These are phyloP conservation scores for Themeda triandra DNA, from an alignment of 176 grass and related monocot genomes.

Conservation along the genomic window DNA sequence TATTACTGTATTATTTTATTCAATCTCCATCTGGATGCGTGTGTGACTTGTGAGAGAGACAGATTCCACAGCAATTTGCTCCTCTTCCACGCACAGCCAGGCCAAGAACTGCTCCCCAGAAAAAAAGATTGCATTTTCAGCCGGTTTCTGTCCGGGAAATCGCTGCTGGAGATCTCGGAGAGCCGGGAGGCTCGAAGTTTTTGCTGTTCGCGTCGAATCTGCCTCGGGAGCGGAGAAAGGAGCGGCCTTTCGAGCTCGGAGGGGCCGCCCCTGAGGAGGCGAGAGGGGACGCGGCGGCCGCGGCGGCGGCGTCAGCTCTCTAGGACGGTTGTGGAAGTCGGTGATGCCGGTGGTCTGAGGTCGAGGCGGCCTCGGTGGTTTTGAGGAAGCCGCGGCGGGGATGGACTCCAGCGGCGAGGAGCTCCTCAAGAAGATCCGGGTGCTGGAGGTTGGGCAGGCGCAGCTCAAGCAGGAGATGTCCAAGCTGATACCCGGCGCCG, in stretches of 20 bases:
- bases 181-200: not conserved
- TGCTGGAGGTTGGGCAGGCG: constrained; percentile 71
- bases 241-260: constrained; percentile 33
- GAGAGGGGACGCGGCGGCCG: constrained; percentile 2
- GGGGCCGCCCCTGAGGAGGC: constrained; percentile 8
- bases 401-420: constrained; percentile 66
- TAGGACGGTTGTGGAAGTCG: constrained; percentile 5
- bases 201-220: constrained; percentile 38
- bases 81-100: not conserved
- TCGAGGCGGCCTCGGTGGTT: not conserved
- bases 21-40: constrained; percentile 27
- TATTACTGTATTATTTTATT: constrained; percentile 28
- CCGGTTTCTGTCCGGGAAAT: not conserved
- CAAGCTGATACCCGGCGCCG: constrained; percentile 35
- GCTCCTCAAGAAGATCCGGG: constrained; percentile 82
- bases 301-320: not conserved
- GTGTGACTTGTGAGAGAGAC: constrained; percentile 20
- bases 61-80: constrained; percentile 48
- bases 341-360: constrained; percentile 5
- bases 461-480: constrained; percentile 86
- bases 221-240: constrained; percentile 13
- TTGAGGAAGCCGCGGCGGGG: not conserved
- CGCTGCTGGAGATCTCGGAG: constrained; percentile 8
- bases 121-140: constrained; percentile 27
- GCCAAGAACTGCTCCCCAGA: constrained; percentile 34